Conservation (phyloP, 192 early-diverging fungal species). For the Glomus cerebriforme region DNA sequence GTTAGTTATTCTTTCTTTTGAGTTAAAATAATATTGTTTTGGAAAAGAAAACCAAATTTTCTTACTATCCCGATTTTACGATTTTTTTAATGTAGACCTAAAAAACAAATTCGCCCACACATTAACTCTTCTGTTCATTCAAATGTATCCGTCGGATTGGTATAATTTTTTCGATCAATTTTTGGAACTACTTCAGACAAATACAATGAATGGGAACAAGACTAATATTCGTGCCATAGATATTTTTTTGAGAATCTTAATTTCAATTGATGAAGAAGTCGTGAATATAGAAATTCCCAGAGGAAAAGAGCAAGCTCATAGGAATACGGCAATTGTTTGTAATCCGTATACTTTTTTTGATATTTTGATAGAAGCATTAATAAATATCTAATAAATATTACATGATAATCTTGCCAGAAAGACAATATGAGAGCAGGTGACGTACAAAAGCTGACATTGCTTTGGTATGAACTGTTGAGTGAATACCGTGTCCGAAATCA, state of each 20-base stretch:
- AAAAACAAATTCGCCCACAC: slow-evolving; percentile 86
- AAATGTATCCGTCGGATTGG: slow-evolving; percentile 86
- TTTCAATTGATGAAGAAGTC: slow-evolving; percentile 88
- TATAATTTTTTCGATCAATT: slow-evolving; percentile 86
- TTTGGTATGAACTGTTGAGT: slow-evolving; percentile 76
- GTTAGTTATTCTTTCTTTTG: slow-evolving; percentile 25
- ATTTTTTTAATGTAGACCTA: slow-evolving; percentile 43
- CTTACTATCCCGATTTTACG: not conserved
- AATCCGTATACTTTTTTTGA: not conserved
- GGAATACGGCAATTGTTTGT: slow-evolving; percentile 71
- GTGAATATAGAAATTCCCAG: slow-evolving; percentile 72
- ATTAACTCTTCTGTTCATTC: slow-evolving; percentile 77
- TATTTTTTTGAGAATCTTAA: slow-evolving; percentile 75
- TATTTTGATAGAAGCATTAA: not conserved
- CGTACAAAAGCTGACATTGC: slow-evolving; percentile 67
- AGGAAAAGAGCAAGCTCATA: slow-evolving; percentile 60
- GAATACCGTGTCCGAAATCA: slow-evolving; percentile 59
- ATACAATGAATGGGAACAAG: slow-evolving; percentile 47
- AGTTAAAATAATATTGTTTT: not conserved
- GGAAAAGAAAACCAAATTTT: not conserved
- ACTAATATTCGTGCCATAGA: slow-evolving; percentile 61
- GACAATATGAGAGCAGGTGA: slow-evolving; percentile 87
- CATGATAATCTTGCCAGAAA: slow-evolving; percentile 50
- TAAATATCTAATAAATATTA: not conserved
- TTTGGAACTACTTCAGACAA: slow-evolving; percentile 61